These are phyloP conservation scores for Fagopyrum tataricum DNA, from an alignment of 148 eudicot genomes.

Conservation along the genomic window DNA sequence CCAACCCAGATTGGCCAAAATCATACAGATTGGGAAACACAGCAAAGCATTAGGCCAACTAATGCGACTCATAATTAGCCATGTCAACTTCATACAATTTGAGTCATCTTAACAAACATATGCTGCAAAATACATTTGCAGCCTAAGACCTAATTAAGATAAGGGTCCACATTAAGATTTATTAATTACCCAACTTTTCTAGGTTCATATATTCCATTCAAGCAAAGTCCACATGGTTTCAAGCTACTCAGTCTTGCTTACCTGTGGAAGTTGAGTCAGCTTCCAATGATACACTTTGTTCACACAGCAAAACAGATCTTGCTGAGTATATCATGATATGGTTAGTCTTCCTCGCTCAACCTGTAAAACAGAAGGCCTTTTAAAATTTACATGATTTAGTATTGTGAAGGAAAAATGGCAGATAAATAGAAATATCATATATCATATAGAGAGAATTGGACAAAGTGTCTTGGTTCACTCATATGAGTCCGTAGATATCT, in stretches of 20 bases:
- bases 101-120: not conserved
- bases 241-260: not conserved
- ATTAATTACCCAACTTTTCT: not conserved
- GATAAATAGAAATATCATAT: too few species aligned
- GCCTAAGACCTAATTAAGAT: not conserved
- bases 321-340: not conserved
- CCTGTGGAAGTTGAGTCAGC: not conserved
- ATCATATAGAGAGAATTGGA: too few species aligned
- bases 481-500: too few species aligned
- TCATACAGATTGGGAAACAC: not conserved
- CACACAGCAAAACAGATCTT: not conserved
- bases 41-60: not conserved
- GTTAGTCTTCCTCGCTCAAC: not conserved
- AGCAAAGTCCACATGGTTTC: not conserved
- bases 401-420: not conserved
- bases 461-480: too few species aligned
- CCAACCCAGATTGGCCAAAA: not conserved
- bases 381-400: too few species aligned
- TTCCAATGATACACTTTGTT: not conserved
- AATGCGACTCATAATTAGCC: not conserved
- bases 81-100: constrained; percentile 2
- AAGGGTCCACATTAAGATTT: not conserved
- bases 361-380: not conserved
- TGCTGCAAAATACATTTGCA: not conserved
- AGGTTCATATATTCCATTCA: not conserved